Conservation (phyloP, 352 stramenopile genomes). For the Phytophthora macrochlamydospora region DNA sequence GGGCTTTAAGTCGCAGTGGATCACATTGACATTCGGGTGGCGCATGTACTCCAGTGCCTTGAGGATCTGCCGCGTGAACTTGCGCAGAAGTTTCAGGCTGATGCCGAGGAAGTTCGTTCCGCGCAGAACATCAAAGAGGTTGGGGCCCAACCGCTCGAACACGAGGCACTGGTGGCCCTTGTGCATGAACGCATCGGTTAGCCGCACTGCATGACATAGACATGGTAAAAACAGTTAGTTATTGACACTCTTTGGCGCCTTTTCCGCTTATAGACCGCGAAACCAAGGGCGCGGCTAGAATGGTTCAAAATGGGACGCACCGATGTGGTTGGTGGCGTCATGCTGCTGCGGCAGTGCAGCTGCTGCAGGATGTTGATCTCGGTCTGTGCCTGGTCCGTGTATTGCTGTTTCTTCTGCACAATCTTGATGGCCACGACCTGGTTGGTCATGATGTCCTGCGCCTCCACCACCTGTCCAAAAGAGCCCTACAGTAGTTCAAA, state of each 20-base stretch:
- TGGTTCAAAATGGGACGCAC: conserved; percentile 45
- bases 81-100: conserved; percentile 94
- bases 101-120: conserved; percentile 93
- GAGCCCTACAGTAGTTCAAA: conserved; percentile 53
- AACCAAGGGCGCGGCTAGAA: conserved; percentile 2
- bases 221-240: conserved; percentile 21
- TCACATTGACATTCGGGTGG: conserved; percentile 94
- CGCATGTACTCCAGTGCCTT: conserved; percentile 85
- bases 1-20: conserved; percentile 99
- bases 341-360: conserved; percentile 79
- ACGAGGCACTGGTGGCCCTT: conserved; percentile 97
- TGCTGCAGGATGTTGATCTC: conserved; percentile 96
- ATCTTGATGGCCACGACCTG: conserved; percentile 98
- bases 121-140: conserved; percentile 97
- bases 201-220: conserved; percentile 66
- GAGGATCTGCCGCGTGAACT: conserved; percentile 97
- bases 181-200: conserved; percentile 96
- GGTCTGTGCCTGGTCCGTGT: conserved; percentile 96
- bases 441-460: conserved; percentile 73
- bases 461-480: conserved; percentile 86
- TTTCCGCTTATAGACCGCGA: conserved; percentile 26
- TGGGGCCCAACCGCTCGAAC: conserved; percentile 96
- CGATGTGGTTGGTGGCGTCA: conserved; percentile 91
- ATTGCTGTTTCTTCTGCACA: conserved; percentile 98
- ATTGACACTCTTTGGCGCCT: conserved; percentile 14